Conservation (phyloP, 2,329 filamentous ascomycete species). For the Alternaria alternata region DNA sequence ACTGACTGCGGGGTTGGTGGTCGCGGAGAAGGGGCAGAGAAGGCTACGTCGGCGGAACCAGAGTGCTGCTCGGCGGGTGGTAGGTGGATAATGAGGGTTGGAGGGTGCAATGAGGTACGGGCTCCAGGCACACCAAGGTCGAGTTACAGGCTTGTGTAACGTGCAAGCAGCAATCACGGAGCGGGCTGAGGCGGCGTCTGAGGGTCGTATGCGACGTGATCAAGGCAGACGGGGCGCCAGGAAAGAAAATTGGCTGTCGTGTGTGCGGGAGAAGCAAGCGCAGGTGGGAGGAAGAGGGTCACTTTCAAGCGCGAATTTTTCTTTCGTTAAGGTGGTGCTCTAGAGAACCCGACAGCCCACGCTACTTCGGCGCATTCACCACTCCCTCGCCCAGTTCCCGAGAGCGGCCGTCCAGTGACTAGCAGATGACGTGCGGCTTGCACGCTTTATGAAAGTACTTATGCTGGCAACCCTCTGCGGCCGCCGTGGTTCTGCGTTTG, state of each 20-base stretch:
- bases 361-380: conserved; percentile 25
- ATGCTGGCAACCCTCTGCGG: not conserved
- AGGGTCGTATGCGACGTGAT: conserved; percentile 30
- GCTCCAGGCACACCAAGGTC: conserved; percentile 40
- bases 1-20: conserved; percentile 17
- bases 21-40: conserved; percentile 13
- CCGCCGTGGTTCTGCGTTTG: conserved; percentile 6
- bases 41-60: conserved; percentile 14
- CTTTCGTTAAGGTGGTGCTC: conserved; percentile 25
- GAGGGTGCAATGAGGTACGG: conserved; percentile 22
- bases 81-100: conserved; percentile 19
- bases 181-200: conserved; percentile 37
- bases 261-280: conserved; percentile 42
- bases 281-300: conserved; percentile 34
- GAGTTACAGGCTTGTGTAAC: conserved; percentile 20
- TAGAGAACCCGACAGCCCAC: conserved; percentile 24
- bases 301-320: conserved; percentile 33
- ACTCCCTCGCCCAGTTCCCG: conserved; percentile 18
- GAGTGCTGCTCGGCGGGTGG: conserved; percentile 19
- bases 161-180: conserved; percentile 28
- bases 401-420: conserved; percentile 22
- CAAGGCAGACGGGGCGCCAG: conserved; percentile 38
- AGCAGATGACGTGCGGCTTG: conserved; percentile 5
- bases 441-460: conserved; percentile 1
- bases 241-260: conserved; percentile 45